These are phyloP conservation scores for Coemansia sp. DNA, from an alignment of 192 early-diverging fungal species.

Conservation along the genomic window DNA sequence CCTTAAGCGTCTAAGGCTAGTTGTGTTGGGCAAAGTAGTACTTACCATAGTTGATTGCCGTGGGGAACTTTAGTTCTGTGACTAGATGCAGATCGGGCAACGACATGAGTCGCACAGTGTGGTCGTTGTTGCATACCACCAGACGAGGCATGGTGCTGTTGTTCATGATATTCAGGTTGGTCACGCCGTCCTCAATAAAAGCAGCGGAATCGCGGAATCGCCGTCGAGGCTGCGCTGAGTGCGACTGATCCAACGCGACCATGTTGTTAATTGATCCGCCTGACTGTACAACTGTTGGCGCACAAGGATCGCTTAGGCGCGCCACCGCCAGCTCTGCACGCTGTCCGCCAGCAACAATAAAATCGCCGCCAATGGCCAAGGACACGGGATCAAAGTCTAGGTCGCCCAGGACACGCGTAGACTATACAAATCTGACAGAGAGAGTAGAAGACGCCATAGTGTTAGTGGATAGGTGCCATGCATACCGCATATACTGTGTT, in stretches of 20 bases:
- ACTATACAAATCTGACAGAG: conserved; percentile 19
- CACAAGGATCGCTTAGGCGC: conserved; percentile 46
- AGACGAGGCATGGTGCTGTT: conserved; percentile 62
- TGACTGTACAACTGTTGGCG: conserved; percentile 26
- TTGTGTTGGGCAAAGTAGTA: conserved; percentile 6
- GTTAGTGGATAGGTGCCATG: neutral
- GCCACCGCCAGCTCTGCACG: conserved; percentile 77
- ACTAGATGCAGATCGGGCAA: conserved; percentile 77
- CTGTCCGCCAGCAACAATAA: conserved; percentile 90
- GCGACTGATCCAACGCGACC: conserved; percentile 43
- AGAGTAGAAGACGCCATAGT: conserved; percentile 11
- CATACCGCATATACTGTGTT: conserved; percentile 3
- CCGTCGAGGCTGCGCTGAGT: conserved; percentile 20
- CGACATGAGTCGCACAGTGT: conserved; percentile 86
- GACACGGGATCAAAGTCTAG: conserved; percentile 78
- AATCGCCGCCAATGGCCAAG: conserved; percentile 76
- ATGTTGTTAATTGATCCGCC: conserved; percentile 54
- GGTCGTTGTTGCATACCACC: conserved; percentile 92
- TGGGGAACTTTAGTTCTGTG: conserved; percentile 77
- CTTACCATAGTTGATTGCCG: conserved; percentile 84
- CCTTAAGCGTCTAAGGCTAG: neutral
- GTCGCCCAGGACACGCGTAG: conserved; percentile 66
- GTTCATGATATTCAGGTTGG: conserved; percentile 69
- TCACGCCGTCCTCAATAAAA: conserved; percentile 73
- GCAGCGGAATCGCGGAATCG: conserved; percentile 53